A percentile compares a stretch with the other conserved stretches of the same genome.
Evolutionary conservation across 2,329 filamentous ascomycete species (phyloP).

Genomic region (Botryotinia globosa): DNA sequence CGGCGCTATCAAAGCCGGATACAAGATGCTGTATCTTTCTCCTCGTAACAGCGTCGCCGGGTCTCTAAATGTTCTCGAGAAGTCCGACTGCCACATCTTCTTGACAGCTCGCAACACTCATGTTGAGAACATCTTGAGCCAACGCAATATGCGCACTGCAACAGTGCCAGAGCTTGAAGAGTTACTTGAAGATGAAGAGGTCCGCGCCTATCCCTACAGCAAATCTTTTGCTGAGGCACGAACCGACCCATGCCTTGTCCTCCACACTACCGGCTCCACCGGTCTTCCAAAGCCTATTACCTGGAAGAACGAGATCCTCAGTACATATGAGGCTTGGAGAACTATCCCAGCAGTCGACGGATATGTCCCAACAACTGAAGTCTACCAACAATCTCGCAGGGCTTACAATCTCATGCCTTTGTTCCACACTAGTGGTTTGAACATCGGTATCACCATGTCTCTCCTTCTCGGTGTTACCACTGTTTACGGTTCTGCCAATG

Average conservation of each 20-base stretch:
- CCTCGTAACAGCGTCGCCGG: slow-evolving; percentile 41
- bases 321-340: slow-evolving; percentile 31
- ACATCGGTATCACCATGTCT: slow-evolving; percentile 28
- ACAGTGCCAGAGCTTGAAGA: slow-evolving; percentile 35
- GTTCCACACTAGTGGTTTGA: slow-evolving; percentile 30
- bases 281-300: slow-evolving; percentile 45
- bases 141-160: slow-evolving; percentile 19
- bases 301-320: slow-evolving; percentile 25
- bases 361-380: slow-evolving; percentile 79
- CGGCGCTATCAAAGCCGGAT: slow-evolving; percentile 40
- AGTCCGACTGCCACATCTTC: slow-evolving; percentile 35
- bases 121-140: slow-evolving; percentile 23
- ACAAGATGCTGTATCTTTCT: slow-evolving; percentile 40
- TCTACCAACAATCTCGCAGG: slow-evolving; percentile 25
- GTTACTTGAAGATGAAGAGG: slow-evolving; percentile 32
- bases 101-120: slow-evolving; percentile 21
- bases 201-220: slow-evolving; percentile 34
- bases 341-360: slow-evolving; percentile 25
- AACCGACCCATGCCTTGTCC: slow-evolving; percentile 42
- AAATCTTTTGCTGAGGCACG: slow-evolving; percentile 40
- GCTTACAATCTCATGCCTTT: slow-evolving; percentile 30
- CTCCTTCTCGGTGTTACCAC: slow-evolving; percentile 29
- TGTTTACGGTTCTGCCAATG: slow-evolving; percentile 28
- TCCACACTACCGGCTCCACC: slow-evolving; percentile 46
- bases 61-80: slow-evolving; percentile 39